phyloP scores from a whole-genome alignment of 2,329 filamentous ascomycete genomes.

The Dryadomyces quercivorus region DNA sequence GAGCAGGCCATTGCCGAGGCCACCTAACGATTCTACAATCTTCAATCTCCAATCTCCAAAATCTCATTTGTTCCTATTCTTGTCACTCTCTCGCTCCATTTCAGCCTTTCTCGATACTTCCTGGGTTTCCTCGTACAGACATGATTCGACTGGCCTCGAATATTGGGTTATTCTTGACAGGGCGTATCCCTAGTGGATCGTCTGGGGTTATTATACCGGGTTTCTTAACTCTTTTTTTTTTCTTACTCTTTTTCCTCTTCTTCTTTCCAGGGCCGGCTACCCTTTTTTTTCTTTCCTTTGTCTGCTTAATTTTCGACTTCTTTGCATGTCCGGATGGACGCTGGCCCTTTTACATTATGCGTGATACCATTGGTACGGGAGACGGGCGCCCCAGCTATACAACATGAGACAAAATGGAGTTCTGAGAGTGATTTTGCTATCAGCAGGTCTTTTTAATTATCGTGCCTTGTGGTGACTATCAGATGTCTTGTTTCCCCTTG shows the following conservation, averaged over 20 bases:
- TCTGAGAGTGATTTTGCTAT: background rate
- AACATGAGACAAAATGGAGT: background rate
- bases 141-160: background rate
- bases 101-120: slow-evolving; percentile 1
- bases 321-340: background rate
- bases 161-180: background rate
- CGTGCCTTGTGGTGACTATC: background rate
- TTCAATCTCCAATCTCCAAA: background rate
- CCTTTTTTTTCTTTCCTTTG: background rate
- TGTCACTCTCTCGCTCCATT: background rate
- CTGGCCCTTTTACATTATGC: background rate
- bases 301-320: background rate
- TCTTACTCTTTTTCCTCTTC: background rate
- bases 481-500: background rate
- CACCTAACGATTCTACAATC: slow-evolving; percentile 15
- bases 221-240: background rate
- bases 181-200: background rate
- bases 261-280: background rate
- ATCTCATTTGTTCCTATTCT: background rate
- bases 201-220: background rate
- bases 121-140: background rate
- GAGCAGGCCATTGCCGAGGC: slow-evolving; percentile 40
- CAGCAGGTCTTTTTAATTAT: background rate
- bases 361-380: background rate
- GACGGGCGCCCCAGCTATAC: background rate